Conservation (phyloP, 2,329 filamentous ascomycete species). For the Alternaria solani region DNA sequence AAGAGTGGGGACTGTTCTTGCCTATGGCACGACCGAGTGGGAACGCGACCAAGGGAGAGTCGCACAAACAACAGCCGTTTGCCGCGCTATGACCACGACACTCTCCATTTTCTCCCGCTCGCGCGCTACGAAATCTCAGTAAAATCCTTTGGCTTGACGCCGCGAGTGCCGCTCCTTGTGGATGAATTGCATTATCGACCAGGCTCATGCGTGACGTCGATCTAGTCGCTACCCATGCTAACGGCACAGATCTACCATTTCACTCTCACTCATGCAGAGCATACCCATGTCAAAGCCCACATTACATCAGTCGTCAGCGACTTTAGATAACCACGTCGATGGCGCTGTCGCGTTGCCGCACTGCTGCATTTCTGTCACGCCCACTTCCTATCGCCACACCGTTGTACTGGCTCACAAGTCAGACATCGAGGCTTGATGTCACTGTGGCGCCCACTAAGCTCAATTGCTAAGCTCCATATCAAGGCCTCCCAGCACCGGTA, state of each 20-base stretch:
- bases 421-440: slow-evolving; percentile 9
- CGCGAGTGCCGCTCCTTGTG: slow-evolving; percentile 14
- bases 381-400: neutral
- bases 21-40: slow-evolving; percentile 18
- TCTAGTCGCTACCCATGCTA: neutral
- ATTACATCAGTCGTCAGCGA: neutral
- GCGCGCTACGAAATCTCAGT: slow-evolving; percentile 23
- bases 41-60: slow-evolving; percentile 27
- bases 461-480: slow-evolving; percentile 10
- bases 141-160: slow-evolving; percentile 15
- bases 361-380: slow-evolving; percentile 1
- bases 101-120: slow-evolving; percentile 7
- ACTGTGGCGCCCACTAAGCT: slow-evolving; percentile 17
- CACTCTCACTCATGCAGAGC: neutral
- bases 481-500: slow-evolving; percentile 8
- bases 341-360: neutral
- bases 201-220: slow-evolving; percentile 14
- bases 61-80: slow-evolving; percentile 9
- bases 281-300: neutral
- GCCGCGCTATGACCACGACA: slow-evolving; percentile 27
- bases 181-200: slow-evolving; percentile 3
- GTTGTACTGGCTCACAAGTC: slow-evolving; percentile 1
- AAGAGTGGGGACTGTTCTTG: slow-evolving; percentile 8
- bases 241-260: neutral
- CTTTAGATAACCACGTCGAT: neutral